Percentiles rank a stretch among this genome's conserved stretches.
phyloP scores from a whole-genome alignment of 352 stramenopile genomes.

The Phytophthora aleatoria region DNA sequence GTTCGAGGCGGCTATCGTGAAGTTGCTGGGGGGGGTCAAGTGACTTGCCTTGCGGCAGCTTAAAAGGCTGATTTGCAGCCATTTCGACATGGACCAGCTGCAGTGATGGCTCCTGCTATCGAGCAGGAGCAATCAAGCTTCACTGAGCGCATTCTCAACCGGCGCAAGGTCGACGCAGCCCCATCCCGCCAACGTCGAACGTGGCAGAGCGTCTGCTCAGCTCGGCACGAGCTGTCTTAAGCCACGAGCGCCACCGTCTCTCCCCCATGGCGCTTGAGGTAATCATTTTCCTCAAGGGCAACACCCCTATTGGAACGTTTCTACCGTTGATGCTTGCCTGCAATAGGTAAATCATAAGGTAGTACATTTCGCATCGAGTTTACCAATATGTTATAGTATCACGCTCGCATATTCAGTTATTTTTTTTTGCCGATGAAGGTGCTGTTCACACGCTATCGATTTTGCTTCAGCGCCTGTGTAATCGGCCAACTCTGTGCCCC shows the following conservation, averaged over 20 bases:
- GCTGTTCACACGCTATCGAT: too few species aligned
- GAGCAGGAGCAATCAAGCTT: neutral
- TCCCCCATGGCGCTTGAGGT: neutral
- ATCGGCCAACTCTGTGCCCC: too few species aligned
- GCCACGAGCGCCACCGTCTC: neutral
- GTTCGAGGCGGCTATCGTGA: slow-evolving; percentile 3
- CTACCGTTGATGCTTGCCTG: neutral
- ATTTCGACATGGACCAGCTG: neutral
- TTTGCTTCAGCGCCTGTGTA: too few species aligned
- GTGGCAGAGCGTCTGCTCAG: slow-evolving; percentile 5
- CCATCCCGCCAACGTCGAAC: slow-evolving; percentile 5
- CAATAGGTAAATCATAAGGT: neutral
- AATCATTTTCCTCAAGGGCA: neutral
- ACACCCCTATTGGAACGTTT: neutral
- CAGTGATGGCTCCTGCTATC: neutral
- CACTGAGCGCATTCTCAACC: slow-evolving; percentile 4
- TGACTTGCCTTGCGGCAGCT: neutral
- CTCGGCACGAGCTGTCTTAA: neutral
- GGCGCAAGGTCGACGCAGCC: neutral
- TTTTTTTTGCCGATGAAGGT: neutral
- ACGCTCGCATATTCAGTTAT: neutral
- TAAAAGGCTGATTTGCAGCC: neutral
- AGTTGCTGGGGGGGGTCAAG: slow-evolving; percentile 1
- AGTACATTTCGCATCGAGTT: too few species aligned
- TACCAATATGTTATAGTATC: too few species aligned